phyloP scores from a whole-genome alignment of 768 basidiomycete genomes.

The Favolaschia claudopus region DNA sequence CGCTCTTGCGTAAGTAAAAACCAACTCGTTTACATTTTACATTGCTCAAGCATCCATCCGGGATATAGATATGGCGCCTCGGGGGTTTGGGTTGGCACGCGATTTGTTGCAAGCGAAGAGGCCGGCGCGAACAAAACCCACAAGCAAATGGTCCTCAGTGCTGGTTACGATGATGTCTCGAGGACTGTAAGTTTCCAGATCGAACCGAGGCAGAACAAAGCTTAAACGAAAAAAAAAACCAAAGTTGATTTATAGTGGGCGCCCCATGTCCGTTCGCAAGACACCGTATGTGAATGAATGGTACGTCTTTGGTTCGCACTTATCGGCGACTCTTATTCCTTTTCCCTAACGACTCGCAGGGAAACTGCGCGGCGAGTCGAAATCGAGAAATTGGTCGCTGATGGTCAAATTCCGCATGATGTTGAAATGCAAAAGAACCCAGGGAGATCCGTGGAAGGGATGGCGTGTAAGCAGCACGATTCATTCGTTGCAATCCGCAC shows the following conservation, averaged over 20 bases:
- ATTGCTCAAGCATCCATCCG: no score
- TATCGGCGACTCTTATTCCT: not conserved
- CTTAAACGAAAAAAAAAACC: no score
- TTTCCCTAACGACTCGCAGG: conserved; percentile 48
- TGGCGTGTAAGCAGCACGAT: conserved; percentile 56
- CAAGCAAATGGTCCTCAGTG: conserved; percentile 70
- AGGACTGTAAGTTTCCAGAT: no score
- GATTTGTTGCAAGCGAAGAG: conserved; percentile 84
- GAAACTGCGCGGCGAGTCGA: conserved; percentile 69
- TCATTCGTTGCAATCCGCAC: not conserved
- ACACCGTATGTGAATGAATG: conserved; percentile 82
- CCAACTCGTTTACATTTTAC: no score
- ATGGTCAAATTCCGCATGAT: conserved; percentile 80
- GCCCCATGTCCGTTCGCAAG: conserved; percentile 83
- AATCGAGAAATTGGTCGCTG: conserved; percentile 60
- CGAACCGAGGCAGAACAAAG: no score
- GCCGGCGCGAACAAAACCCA: conserved; percentile 80
- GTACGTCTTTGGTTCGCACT: conserved; percentile 41
- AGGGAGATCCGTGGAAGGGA: conserved; percentile 66
- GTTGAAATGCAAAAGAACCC: conserved; percentile 74
- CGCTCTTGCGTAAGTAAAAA: conserved; percentile 62
- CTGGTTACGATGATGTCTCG: conserved; percentile 78
- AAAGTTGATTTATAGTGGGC: conserved; percentile 76
- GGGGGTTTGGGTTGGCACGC: conserved; percentile 89
- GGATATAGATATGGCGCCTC: conserved; percentile 84